Conservation (phyloP, 1,284 basidiomycete species). For the Ceratobasidium sp. region DNA sequence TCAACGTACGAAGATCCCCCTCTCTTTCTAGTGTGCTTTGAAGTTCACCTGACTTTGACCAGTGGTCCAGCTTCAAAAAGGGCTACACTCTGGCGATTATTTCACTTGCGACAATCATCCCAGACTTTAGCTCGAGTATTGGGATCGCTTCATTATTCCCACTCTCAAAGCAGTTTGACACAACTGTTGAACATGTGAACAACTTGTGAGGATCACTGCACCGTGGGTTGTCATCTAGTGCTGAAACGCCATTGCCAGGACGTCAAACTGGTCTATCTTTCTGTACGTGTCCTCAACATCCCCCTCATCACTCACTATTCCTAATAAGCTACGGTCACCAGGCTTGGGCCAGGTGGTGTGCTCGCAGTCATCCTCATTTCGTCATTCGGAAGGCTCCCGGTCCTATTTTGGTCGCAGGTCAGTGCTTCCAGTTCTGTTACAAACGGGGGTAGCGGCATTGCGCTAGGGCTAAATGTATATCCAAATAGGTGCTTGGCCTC, state of each 20-base stretch:
- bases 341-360: constrained; percentile 68
- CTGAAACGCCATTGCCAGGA: constrained; percentile 21
- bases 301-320: neutral
- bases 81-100: constrained; percentile 67
- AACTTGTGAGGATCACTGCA: constrained; percentile 58
- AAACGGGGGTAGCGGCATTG: neutral
- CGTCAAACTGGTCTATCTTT: constrained; percentile 72
- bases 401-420: constrained; percentile 72
- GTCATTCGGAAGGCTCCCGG: constrained; percentile 67
- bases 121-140: constrained; percentile 74
- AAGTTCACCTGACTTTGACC: neutral
- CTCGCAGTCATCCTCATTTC: constrained; percentile 69
- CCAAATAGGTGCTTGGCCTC: constrained; percentile 19
- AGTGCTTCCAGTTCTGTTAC: constrained; percentile 40
- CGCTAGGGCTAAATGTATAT: constrained; percentile 17
- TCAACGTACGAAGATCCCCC: neutral
- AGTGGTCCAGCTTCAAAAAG: constrained; percentile 64
- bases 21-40: neutral
- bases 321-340: constrained; percentile 8
- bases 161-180: constrained; percentile 67
- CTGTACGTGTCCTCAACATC: constrained; percentile 59
- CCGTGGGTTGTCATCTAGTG: neutral
- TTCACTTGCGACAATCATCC: constrained; percentile 72
- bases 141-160: constrained; percentile 71
- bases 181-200: constrained; percentile 69